Conservation (phyloP, 2,329 filamentous ascomycete genomes). For the Aspergillus hiratsukae region DNA sequence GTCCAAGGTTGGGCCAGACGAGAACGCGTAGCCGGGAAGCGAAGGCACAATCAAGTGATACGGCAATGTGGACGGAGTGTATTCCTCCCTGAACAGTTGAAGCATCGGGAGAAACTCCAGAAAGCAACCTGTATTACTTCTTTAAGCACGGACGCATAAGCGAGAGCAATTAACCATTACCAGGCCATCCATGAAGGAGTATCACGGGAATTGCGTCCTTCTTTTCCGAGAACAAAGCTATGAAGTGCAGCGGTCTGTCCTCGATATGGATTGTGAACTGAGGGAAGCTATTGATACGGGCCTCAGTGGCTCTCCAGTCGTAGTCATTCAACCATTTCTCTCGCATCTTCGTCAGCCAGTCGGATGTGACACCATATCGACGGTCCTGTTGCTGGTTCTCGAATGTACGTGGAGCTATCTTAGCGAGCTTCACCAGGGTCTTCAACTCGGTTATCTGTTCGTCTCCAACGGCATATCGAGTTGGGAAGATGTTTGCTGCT, state of each 20-base stretch:
- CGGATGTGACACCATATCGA: slow-evolving; percentile 43
- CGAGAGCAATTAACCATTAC: slow-evolving; percentile 7
- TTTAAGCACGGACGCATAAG: not conserved
- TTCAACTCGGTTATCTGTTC: slow-evolving; percentile 44
- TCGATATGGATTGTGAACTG: slow-evolving; percentile 46
- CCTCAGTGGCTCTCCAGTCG: slow-evolving; percentile 41
- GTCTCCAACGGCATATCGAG: slow-evolving; percentile 39
- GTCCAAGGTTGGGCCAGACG: slow-evolving; percentile 26
- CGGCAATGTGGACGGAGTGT: slow-evolving; percentile 21
- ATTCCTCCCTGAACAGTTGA: slow-evolving; percentile 23
- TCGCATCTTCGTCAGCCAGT: slow-evolving; percentile 45
- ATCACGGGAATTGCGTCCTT: slow-evolving; percentile 46
- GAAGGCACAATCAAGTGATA: slow-evolving; percentile 31
- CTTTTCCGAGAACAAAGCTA: slow-evolving; percentile 46
- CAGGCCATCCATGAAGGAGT: slow-evolving; percentile 39
- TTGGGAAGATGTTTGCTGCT: slow-evolving; percentile 31
- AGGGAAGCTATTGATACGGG: slow-evolving; percentile 48
- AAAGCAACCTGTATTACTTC: slow-evolving; percentile 23
- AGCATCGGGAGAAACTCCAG: slow-evolving; percentile 30
- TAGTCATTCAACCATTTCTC: slow-evolving; percentile 43
- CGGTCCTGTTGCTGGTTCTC: slow-evolving; percentile 45
- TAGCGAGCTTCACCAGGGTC: slow-evolving; percentile 45
- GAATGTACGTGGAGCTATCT: slow-evolving; percentile 46
- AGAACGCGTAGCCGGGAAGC: slow-evolving; percentile 28
- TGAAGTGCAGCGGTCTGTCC: slow-evolving; percentile 45